phyloP scores from a whole-genome alignment of 306 rosid species.

The Trifolium pratense region DNA sequence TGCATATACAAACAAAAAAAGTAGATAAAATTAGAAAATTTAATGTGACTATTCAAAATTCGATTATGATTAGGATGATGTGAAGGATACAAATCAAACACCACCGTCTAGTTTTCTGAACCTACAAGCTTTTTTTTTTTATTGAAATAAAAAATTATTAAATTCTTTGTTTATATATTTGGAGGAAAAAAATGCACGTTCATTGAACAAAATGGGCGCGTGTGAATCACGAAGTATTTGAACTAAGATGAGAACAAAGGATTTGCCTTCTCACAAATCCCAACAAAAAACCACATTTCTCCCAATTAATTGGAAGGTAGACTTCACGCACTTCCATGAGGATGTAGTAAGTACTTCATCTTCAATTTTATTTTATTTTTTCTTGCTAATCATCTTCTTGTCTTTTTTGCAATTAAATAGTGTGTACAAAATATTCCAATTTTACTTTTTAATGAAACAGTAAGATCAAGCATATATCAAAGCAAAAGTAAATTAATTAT shows the following conservation, averaged over 20 bases:
- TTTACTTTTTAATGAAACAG: too few relatives aligned
- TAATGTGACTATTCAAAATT: not conserved
- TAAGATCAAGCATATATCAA: not conserved
- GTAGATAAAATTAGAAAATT: not conserved
- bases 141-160: not conserved
- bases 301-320: slow-evolving; percentile 57
- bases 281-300: slow-evolving; percentile 45
- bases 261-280: slow-evolving; percentile 34
- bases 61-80: slow-evolving; percentile 24
- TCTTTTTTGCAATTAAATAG: not conserved
- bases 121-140: not conserved
- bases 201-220: slow-evolving; percentile 28
- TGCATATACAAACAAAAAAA: not conserved
- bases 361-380: not conserved
- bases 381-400: not conserved
- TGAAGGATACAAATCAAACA: slow-evolving; percentile 33
- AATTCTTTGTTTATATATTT: not conserved
- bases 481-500: too few relatives aligned
- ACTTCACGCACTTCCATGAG: slow-evolving; percentile 55
- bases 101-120: slow-evolving; percentile 45
- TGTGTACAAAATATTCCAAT: not conserved
- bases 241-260: not conserved
- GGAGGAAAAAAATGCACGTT: not conserved
- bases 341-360: slow-evolving; percentile 12
- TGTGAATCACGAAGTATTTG: slow-evolving; percentile 16